Evolutionary conservation across 331 rosid species (phyloP), one percentile per base, ranked within the genome.

Genomic region (Quercus phellos): DNA sequence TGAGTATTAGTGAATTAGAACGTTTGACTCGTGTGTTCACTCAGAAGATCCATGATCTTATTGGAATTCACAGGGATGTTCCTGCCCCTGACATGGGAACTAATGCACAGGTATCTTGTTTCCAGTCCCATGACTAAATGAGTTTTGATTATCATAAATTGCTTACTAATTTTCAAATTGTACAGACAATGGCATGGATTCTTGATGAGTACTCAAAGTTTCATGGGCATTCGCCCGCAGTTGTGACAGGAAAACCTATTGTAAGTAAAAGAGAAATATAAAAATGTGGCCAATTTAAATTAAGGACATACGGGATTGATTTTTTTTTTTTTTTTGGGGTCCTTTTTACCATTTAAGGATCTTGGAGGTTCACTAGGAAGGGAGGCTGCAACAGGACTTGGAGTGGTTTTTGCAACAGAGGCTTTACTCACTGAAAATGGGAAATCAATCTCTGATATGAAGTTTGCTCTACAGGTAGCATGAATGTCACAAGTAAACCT

Each of bases 1-100:
- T 94, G 10, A 94, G 93, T 66, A 42, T 59, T 17, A 94, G 90
- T 34, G 98, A 94, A 85, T 88, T 91, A 84, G 97, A 94, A 83
- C 96, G 96, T 42, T 90, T 94, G 24, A 94, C 98, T 82, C 97
- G 96, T 5, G 98, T 94, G 83, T 94, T 94, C 83, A 91, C 98
- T 55, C 97, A 91, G 70, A 94, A 89, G 88, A 94, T 94, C 66
- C 97, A 94, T 42, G 98, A 91, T 75, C 91, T 94, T 72, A 91
- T 94, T 55, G 97, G 98, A 17, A 79, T 77, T 85, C 97, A 94
- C 35, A 87, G 90, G 42, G 98, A 94, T 85, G 92, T 94, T 75
- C 98, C 98, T 5, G 97, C 98, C 68, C 98, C 97, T 18, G 98
- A 91, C 72, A 91, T 94, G 96, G 97, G 98, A 38, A 94, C 97